Evolutionary conservation across 2,329 filamentous ascomycete genomes (phyloP).

Genomic region (Fusarium torreyae): DNA sequence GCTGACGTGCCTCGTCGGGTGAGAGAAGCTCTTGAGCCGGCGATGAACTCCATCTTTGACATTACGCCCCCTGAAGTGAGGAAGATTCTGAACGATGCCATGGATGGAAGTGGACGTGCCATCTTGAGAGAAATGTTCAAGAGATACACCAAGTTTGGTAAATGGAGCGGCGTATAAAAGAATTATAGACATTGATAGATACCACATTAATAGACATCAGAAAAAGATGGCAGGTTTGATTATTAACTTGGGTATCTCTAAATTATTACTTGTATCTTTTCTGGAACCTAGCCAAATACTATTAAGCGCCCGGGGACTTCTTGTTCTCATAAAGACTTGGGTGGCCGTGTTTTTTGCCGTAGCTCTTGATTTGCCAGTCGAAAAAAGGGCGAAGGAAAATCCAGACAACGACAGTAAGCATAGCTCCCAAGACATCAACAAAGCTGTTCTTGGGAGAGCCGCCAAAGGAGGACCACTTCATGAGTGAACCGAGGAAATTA

Average conservation of each 20-base stretch:
- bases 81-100: conserved; percentile 71
- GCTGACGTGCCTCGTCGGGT: conserved; percentile 65
- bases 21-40: conserved; percentile 70
- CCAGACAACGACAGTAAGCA: conserved; percentile 69
- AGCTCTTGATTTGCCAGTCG: conserved; percentile 70
- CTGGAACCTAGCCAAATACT: background rate
- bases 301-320: conserved; percentile 25
- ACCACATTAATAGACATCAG: conserved; percentile 33
- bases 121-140: conserved; percentile 72
- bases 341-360: conserved; percentile 71
- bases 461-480: conserved; percentile 75
- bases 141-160: conserved; percentile 74
- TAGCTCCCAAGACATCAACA: conserved; percentile 70
- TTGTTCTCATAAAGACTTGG: conserved; percentile 63
- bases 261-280: conserved; percentile 6
- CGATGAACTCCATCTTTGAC: conserved; percentile 71
- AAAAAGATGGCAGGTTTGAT: conserved; percentile 12
- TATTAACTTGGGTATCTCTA: conserved; percentile 44
- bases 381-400: conserved; percentile 71
- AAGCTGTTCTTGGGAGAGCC: conserved; percentile 71
- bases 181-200: conserved; percentile 36
- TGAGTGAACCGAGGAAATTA: conserved; percentile 77
- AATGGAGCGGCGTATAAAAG: conserved; percentile 71
- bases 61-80: conserved; percentile 69
- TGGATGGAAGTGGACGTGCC: conserved; percentile 72